A percentile compares a stretch with the other conserved stretches of the same genome.
phyloP scores from a whole-genome alignment of 257 asterid species.

The Lantana camara region DNA sequence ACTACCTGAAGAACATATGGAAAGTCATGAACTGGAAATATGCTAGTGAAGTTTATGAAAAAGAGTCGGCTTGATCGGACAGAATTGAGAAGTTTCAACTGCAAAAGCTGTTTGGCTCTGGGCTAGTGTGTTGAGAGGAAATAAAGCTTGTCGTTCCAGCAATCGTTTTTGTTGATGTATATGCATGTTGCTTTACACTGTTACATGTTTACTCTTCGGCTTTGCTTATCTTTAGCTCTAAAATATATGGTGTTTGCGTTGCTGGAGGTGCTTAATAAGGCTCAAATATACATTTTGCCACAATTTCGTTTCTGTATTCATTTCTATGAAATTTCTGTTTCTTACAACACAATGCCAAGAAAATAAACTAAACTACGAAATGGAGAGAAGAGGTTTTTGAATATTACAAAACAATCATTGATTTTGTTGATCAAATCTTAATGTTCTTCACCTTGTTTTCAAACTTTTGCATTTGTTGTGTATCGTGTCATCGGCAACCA shows the following conservation, averaged over 20 bases:
- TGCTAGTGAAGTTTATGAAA: conserved; percentile 50
- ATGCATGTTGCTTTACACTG: not conserved
- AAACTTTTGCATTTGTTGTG: not conserved
- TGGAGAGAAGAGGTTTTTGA: not conserved
- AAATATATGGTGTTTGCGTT: not conserved
- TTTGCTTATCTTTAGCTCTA: not conserved
- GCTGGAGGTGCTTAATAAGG: not conserved
- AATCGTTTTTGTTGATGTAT: not conserved
- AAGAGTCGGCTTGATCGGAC: conserved; percentile 37
- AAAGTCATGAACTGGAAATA: conserved; percentile 70
- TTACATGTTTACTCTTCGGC: not conserved
- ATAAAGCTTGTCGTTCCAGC: conserved; percentile 26
- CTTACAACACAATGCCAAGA: not conserved
- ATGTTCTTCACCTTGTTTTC: not conserved
- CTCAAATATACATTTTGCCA: not conserved
- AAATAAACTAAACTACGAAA: not conserved
- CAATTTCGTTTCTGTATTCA: not conserved
- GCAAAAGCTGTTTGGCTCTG: conserved; percentile 1
- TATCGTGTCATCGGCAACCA: not conserved
- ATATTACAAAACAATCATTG: not conserved
- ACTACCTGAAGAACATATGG: conserved; percentile 67
- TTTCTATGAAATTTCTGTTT: not conserved
- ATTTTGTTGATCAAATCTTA: not conserved
- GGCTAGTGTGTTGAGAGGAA: conserved; percentile 28
- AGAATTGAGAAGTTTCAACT: not conserved